Base-by-base conservation (phyloP, 2,329 filamentous ascomycete species). In the Camptophora hylomeconis region DNA sequence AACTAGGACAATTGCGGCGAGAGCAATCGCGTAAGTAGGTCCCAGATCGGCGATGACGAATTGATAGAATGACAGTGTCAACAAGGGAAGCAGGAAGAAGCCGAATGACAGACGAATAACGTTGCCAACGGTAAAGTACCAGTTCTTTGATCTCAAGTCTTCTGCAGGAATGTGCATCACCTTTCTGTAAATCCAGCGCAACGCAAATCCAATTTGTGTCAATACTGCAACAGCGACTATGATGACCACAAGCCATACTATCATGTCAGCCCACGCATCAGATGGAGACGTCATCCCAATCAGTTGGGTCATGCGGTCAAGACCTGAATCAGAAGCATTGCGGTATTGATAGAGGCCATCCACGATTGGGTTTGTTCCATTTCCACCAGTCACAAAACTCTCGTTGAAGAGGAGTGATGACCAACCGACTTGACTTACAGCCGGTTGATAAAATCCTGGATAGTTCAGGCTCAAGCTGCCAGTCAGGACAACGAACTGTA, bases 261-360 rank as follows among this genome's bases (percentile, higher is more conserved):
- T 82, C 77, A 92, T 89, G 38, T 83, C 83, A 1, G 83, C 78
- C 89, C 89, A 98, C 12, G 94, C 72, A 50, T 98, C 89, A 36
- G 74, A 61, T 8, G 72, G 68, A 14, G 72, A 61, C 15, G 67
- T 64, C 69, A 95, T 80, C 18, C 89, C 89, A 20, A 89, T 72
- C 29, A 89, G 66, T 50, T 93, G 82, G 22, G 78, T 77, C 44
- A 89, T 66, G 26, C 69, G 65, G 37, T 89, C 75, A 26, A 98
- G 60, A 16, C 89, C 89, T 45, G 87, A 86, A 2, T 66, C 73
- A 17, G 73, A 76, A 45, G 83, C 76, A 24, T 76, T 75, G 30
- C 73, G 65, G 26, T 38, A 37, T 17, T 39, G 32, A 53, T 95
- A 95, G n/a, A 98, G 69, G 20, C 87, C 86, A 52, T 95, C 86